phyloP scores from a whole-genome alignment of 306 rosid genomes.

The Cyclanthera cordifolia region DNA sequence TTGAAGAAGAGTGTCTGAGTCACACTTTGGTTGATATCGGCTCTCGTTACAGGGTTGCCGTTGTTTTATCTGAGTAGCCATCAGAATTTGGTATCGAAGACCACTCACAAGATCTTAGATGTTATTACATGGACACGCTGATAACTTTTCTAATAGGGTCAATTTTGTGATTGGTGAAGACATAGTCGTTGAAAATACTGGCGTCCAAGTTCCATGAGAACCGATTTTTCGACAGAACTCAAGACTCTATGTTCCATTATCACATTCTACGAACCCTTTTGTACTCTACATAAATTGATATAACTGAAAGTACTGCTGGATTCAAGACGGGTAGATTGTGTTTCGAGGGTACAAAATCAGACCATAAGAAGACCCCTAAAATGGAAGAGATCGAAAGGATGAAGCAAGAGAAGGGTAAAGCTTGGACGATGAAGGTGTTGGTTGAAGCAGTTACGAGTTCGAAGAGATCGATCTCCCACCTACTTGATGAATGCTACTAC shows the following conservation, averaged over 20 bases:
- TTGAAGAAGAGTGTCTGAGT: constrained; percentile 63
- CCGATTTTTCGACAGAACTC: constrained; percentile 78
- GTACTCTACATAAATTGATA: constrained; percentile 48
- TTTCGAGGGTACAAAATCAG: constrained; percentile 33
- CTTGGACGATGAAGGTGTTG: constrained; percentile 92
- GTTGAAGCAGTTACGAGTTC: constrained; percentile 68
- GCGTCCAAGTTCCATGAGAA: constrained; percentile 73
- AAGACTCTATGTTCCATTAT: constrained; percentile 72
- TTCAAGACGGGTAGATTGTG: constrained; percentile 41
- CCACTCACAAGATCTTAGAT: constrained; percentile 28
- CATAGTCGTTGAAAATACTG: constrained; percentile 45
- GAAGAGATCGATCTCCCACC: constrained; percentile 51
- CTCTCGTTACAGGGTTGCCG: constrained; percentile 60
- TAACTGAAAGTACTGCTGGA: constrained; percentile 47
- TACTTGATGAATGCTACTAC: constrained; percentile 47
- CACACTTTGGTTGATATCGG: constrained; percentile 54
- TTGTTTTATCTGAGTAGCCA: constrained; percentile 39
- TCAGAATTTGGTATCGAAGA: constrained; percentile 33
- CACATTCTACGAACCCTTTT: constrained; percentile 67
- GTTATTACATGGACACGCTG: constrained; percentile 60
- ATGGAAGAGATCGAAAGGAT: constrained; percentile 56
- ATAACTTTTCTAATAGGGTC: constrained; percentile 60
- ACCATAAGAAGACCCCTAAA: constrained; percentile 46
- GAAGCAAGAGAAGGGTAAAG: constrained; percentile 77
- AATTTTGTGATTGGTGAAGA: constrained; percentile 59